Evolutionary conservation across 768 basidiomycete species (phyloP).

Genomic region (Albatrellus ellisii): DNA sequence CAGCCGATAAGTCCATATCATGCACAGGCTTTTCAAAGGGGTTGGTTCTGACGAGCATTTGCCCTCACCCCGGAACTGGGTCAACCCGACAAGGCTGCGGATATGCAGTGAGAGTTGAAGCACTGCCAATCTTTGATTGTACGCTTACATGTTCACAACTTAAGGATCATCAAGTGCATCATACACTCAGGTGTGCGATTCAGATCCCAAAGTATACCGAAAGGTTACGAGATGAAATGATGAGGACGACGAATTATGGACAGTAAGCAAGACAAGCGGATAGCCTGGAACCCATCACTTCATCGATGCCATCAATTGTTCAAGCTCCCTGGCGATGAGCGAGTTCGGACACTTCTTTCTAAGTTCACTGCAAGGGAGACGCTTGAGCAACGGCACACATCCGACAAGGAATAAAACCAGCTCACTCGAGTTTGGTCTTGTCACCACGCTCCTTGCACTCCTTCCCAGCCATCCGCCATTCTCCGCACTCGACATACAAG

Average conservation of each 20-base stretch:
- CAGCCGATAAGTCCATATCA: too few species aligned
- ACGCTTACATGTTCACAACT: too few species aligned
- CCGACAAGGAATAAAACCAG: background rate
- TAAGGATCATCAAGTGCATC: too few species aligned
- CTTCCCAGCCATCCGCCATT: constrained; percentile 79
- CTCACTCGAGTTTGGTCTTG: constrained; percentile 75
- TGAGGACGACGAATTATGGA: background rate
- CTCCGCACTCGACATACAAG: constrained; percentile 80
- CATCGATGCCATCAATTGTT: constrained; percentile 50
- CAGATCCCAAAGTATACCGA: too few species aligned
- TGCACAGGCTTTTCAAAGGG: too few species aligned
- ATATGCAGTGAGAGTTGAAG: too few species aligned
- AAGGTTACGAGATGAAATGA: background rate
- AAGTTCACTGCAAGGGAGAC: constrained; percentile 40
- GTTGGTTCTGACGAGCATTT: too few species aligned
- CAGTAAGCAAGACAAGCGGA: background rate
- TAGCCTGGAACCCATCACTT: constrained; percentile 28
- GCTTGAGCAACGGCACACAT: constrained; percentile 4
- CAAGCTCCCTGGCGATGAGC: constrained; percentile 67
- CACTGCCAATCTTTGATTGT: too few species aligned
- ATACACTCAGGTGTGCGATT: too few species aligned
- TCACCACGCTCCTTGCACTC: constrained; percentile 88
- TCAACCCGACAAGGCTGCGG: too few species aligned
- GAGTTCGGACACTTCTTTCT: constrained; percentile 68
- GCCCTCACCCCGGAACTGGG: too few species aligned